Evolutionary conservation across 1,139 yeast species (phyloP).

Genomic region (Debaryomyces robertsiae): DNA sequence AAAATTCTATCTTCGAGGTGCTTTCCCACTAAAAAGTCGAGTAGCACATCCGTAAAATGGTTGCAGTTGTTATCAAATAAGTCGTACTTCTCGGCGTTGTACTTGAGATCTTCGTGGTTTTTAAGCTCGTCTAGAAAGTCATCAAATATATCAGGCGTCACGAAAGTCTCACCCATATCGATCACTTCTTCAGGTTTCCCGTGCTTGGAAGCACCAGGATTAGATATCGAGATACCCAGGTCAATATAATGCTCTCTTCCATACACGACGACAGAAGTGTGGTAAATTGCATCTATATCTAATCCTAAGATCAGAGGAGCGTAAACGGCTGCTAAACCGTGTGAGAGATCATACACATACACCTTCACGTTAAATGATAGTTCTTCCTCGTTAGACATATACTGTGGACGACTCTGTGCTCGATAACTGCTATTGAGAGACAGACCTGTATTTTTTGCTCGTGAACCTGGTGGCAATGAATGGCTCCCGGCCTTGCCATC

Average conservation of each 20-base stretch:
- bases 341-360: slow-evolving; percentile 66
- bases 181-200: slow-evolving; percentile 59
- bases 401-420: no score
- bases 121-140: slow-evolving; percentile 56
- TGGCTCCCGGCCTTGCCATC: no score
- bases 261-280: slow-evolving; percentile 62
- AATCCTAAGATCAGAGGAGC: slow-evolving; percentile 50
- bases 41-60: slow-evolving; percentile 60
- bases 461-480: no score
- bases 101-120: slow-evolving; percentile 41
- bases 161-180: slow-evolving; percentile 55
- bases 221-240: slow-evolving; percentile 53
- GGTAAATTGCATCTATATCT: slow-evolving; percentile 64
- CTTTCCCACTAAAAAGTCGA: slow-evolving; percentile 62
- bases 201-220: slow-evolving; percentile 59
- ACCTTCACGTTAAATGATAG: slow-evolving; percentile 44
- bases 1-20: slow-evolving; percentile 52
- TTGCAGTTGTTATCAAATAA: slow-evolving; percentile 70
- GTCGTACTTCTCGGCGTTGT: slow-evolving; percentile 53
- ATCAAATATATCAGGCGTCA: slow-evolving; percentile 53
- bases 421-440: no score
- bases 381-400: slow-evolving; percentile 17
- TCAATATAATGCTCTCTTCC: slow-evolving; percentile 61
- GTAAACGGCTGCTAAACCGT: slow-evolving; percentile 44
- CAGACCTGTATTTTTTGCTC: no score